A percentile compares a stretch with the other conserved stretches of the same genome.
Conservation (phyloP, 805 yeast genomes). For the Myxozyma vanderwaltii region DNA sequence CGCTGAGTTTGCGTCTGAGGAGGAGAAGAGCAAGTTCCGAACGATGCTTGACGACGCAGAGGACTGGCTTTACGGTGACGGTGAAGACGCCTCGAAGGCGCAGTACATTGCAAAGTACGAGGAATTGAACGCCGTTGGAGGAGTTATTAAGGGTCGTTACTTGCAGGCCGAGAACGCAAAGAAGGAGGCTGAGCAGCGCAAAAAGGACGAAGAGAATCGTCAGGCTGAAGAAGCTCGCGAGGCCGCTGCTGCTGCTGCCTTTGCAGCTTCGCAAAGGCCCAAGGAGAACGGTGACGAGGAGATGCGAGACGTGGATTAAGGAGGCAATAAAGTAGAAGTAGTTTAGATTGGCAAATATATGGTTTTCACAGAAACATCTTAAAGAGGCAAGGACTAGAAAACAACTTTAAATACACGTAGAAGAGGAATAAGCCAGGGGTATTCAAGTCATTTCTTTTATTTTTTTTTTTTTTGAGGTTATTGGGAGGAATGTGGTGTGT, state of each 20-base stretch:
- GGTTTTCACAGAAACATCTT: no score
- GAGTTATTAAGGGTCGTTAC: constrained; percentile 94
- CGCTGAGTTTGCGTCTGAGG: constrained; percentile 82
- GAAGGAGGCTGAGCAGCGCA: constrained; percentile 85
- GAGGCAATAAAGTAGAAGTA: neutral
- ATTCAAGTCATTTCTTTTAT: no score
- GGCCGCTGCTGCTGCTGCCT: constrained; percentile 35
- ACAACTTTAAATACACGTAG: no score
- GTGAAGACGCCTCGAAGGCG: constrained; percentile 94
- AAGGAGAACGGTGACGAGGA: constrained; percentile 20
- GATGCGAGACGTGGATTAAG: constrained; percentile 29
- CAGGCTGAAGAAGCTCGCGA: constrained; percentile 44
- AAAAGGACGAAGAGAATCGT: constrained; percentile 74
- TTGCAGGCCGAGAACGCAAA: constrained; percentile 90
- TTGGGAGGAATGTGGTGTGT: no score
- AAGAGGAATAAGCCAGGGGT: no score
- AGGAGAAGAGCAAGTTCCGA: constrained; percentile 79
- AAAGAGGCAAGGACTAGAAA: no score
- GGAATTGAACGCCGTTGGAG: constrained; percentile 93
- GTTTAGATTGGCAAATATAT: neutral
- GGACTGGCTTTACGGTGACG: constrained; percentile 98
- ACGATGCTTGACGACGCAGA: constrained; percentile 81
- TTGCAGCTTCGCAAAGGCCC: constrained; percentile 13
- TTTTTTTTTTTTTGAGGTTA: no score
- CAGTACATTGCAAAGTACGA: constrained; percentile 97